These are phyloP conservation scores for Rhazya stricta DNA, from an alignment of 257 asterid genomes.

Conservation along the genomic window DNA sequence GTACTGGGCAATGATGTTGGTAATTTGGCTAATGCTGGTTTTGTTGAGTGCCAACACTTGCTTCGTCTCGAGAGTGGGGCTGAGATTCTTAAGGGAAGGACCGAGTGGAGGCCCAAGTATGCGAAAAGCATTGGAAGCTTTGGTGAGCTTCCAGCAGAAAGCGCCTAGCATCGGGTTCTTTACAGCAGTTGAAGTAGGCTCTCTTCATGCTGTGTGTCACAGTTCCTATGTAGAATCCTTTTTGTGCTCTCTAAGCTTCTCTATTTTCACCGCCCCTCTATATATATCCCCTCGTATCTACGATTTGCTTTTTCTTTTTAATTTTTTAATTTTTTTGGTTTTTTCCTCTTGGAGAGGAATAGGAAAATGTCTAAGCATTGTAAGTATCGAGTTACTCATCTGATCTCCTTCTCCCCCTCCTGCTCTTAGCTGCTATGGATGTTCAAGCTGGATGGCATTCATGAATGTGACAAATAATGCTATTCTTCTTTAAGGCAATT, in stretches of 20 bases:
- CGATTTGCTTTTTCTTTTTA: neutral
- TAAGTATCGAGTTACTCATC: constrained; percentile 18
- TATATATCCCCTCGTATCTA: constrained; percentile 12
- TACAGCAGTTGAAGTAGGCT: constrained; percentile 19
- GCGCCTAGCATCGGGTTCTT: constrained; percentile 24
- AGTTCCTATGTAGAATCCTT: constrained; percentile 17
- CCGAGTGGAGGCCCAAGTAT: constrained; percentile 82
- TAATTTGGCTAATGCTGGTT: constrained; percentile 37
- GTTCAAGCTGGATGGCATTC: constrained; percentile 26
- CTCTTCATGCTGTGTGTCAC: constrained; percentile 21
- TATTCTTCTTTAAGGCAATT: constrained; percentile 17
- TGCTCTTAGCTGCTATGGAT: constrained; percentile 2
- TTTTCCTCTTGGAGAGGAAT: neutral
- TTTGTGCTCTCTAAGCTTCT: constrained; percentile 17
- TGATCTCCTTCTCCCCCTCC: neutral
- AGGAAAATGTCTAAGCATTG: constrained; percentile 19
- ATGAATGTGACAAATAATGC: constrained; percentile 25
- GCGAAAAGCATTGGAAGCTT: constrained; percentile 33
- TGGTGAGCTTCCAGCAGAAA: constrained; percentile 46
- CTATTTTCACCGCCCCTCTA: neutral
- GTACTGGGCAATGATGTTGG: constrained; percentile 41
- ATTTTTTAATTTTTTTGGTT: neutral
- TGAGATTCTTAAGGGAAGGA: constrained; percentile 82
- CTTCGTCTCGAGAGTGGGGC: constrained; percentile 83
- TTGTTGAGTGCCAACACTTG: constrained; percentile 79